These are phyloP conservation scores for Martiniozyma asiatica DNA, from an alignment of 1,139 yeast genomes.

Conservation along the genomic window DNA sequence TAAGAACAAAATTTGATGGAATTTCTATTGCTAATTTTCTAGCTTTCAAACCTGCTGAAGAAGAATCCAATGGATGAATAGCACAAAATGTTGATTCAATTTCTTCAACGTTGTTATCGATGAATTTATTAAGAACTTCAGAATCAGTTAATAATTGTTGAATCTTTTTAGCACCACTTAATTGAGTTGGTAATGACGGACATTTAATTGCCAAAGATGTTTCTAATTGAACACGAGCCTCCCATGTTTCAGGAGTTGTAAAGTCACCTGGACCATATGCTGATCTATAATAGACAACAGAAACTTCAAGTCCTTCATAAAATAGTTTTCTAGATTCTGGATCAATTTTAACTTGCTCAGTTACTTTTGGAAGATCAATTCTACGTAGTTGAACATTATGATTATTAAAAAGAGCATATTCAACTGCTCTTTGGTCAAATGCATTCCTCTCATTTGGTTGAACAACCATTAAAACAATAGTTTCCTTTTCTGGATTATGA, in stretches of 20 bases:
- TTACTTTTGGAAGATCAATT: constrained; percentile 52
- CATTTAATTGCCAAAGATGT: constrained; percentile 75
- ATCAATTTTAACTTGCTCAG: constrained; percentile 30
- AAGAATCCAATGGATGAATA: constrained; percentile 73
- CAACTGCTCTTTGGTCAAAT: constrained; percentile 81
- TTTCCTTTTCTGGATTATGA: constrained; percentile 18
- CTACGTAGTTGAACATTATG: constrained; percentile 53
- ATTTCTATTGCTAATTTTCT: constrained; percentile 51
- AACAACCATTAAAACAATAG: constrained; percentile 66
- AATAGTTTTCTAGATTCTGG: constrained; percentile 31
- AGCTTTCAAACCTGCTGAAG: constrained; percentile 53
- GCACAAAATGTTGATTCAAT: constrained; percentile 58
- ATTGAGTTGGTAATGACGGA: constrained; percentile 78
- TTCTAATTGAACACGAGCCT: constrained; percentile 60
- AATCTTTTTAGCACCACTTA: constrained; percentile 85
- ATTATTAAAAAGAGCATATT: constrained; percentile 48
- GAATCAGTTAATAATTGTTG: constrained; percentile 74
- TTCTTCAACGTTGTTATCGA: constrained; percentile 26
- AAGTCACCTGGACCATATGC: constrained; percentile 61
- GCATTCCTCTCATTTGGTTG: constrained; percentile 83
- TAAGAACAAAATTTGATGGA: constrained; percentile 68
- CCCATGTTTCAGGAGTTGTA: constrained; percentile 58
- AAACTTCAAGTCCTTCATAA: constrained; percentile 53
- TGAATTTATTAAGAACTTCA: constrained; percentile 33
- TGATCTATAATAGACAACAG: constrained; percentile 81